Evolutionary conservation across 2,329 filamentous ascomycete genomes (phyloP).

Genomic region (Trichophyton simii): DNA sequence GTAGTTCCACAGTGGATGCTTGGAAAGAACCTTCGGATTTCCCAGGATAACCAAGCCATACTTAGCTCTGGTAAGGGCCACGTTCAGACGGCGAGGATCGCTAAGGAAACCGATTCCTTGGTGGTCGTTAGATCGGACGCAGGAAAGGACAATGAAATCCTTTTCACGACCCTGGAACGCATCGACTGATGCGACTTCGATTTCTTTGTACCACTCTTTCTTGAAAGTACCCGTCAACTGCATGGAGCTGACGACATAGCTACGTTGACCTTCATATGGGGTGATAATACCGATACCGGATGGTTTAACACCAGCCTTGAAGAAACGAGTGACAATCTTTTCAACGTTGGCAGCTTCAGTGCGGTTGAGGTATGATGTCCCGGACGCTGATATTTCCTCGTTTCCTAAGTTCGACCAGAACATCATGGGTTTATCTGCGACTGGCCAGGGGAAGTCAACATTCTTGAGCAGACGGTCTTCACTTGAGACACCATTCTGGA

Average conservation of each 20-base stretch:
- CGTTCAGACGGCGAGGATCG: constrained; percentile 91
- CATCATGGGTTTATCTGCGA: constrained; percentile 94
- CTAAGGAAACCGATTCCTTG: constrained; percentile 98
- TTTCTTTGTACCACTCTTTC: constrained; percentile 97
- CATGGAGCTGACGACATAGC: constrained; percentile 99
- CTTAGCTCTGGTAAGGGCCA: constrained; percentile 91
- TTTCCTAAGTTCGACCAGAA: constrained; percentile 98
- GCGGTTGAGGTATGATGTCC: constrained; percentile 94
- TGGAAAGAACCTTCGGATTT: constrained; percentile 93
- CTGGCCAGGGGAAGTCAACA: constrained; percentile 96
- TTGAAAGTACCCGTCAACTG: constrained; percentile 94
- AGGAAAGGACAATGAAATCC: constrained; percentile 96
- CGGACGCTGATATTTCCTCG: constrained; percentile 94
- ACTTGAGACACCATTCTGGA: constrained; percentile 92
- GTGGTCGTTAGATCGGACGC: constrained; percentile 95
- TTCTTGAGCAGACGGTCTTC: constrained; percentile 79
- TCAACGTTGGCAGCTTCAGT: constrained; percentile 96
- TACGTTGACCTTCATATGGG: constrained; percentile 94
- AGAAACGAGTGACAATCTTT: constrained; percentile 96
- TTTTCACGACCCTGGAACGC: constrained; percentile 98
- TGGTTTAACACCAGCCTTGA: constrained; percentile 95
- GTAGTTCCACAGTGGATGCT: constrained; percentile 96
- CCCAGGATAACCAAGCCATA: constrained; percentile 93
- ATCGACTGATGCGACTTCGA: constrained; percentile 95
- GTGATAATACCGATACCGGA: constrained; percentile 94